Conservation (phyloP, 352 stramenopile species). For the Thraustochytrium sp. region DNA sequence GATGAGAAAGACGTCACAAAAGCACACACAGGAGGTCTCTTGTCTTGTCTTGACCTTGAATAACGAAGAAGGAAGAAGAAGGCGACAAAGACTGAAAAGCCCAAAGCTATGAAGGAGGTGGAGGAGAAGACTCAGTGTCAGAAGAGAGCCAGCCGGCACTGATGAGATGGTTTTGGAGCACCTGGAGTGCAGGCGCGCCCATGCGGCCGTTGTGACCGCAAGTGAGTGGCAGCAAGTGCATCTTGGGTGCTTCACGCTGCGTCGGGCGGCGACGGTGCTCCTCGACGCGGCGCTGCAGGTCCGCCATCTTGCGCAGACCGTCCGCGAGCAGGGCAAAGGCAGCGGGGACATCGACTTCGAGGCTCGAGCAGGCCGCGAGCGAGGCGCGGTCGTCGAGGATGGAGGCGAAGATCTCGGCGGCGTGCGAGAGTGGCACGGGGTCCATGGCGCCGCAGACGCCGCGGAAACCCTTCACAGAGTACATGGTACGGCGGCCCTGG, state of each 20-base stretch:
- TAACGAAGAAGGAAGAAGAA: too few relatives aligned
- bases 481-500: neutral
- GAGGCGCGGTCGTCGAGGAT: neutral
- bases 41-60: too few relatives aligned
- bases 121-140: too few relatives aligned
- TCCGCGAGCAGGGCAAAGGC: neutral
- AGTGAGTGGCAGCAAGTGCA: constrained; percentile 16
- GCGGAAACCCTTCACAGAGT: neutral
- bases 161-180: neutral
- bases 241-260: neutral
- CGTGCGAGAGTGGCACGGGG: neutral
- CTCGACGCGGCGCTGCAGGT: neutral
- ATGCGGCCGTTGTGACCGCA: constrained; percentile 43
- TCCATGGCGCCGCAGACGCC: neutral
- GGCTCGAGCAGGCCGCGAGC: neutral
- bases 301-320: neutral
- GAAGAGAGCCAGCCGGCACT: neutral
- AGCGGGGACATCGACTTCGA: too few relatives aligned
- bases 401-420: neutral
- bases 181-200: neutral
- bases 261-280: neutral
- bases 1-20: too few relatives aligned
- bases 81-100: too few relatives aligned
- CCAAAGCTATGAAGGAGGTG: too few relatives aligned
- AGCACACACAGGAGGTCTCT: too few relatives aligned